Percentiles rank a stretch among this genome's conserved stretches.
Evolutionary conservation across 495 filamentous ascomycete species (phyloP).

Genomic region (Chaetomidium leptoderma): DNA sequence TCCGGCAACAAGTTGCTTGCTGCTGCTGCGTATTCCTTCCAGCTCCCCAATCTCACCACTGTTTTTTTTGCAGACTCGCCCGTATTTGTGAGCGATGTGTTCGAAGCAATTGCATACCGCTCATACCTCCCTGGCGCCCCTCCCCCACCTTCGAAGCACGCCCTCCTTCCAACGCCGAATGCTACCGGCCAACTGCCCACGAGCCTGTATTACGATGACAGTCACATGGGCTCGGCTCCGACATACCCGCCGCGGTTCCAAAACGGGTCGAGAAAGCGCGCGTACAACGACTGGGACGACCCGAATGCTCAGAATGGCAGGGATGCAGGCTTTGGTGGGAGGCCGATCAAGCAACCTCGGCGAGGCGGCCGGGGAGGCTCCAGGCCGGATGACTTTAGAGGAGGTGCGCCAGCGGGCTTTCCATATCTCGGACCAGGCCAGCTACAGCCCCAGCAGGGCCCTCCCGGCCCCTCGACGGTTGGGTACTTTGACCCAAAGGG

Average conservation of each 20-base stretch:
- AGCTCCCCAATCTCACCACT: not conserved
- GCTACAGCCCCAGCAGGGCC: not conserved
- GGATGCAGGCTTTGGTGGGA: constrained; percentile 33
- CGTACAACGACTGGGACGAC: constrained; percentile 32
- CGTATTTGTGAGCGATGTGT: constrained; percentile 80
- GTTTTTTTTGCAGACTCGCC: constrained; percentile 52
- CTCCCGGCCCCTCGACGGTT: constrained; percentile 2
- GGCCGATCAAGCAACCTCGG: constrained; percentile 69
- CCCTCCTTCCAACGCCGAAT: constrained; percentile 17
- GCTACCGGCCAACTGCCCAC: constrained; percentile 21
- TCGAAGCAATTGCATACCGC: constrained; percentile 64
- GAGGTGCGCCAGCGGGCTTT: constrained; percentile 1
- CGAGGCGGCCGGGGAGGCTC: constrained; percentile 61
- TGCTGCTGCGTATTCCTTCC: not conserved
- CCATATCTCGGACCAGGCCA: constrained; percentile 9
- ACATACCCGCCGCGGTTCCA: constrained; percentile 8
- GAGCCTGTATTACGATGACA: constrained; percentile 28
- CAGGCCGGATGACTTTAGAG: constrained; percentile 28
- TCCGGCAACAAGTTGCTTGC: too few species aligned
- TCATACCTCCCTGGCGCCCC: constrained; percentile 55
- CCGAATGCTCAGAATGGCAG: constrained; percentile 34
- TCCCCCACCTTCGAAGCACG: constrained; percentile 36
- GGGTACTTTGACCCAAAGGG: constrained; percentile 53
- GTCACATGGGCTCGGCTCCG: constrained; percentile 8
- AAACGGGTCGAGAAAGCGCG: constrained; percentile 29